Base-by-base conservation (phyloP, 2,329 filamentous ascomycete genomes). In the Fusarium tuaranense region DNA sequence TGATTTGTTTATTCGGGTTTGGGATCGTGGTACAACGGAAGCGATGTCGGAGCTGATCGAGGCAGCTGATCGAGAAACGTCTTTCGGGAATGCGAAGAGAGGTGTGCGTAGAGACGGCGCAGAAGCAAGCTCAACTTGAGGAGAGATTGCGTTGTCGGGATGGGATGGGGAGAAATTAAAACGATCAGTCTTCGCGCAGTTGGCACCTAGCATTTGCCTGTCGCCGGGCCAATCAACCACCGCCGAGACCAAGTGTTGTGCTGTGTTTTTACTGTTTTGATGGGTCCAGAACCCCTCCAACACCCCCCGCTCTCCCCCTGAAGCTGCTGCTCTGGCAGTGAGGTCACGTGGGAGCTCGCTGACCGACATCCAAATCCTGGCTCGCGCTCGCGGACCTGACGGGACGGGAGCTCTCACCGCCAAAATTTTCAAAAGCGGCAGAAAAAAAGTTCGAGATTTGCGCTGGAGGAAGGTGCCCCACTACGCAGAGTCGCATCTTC, bases 401-500 rank as follows among this genome's bases (percentile, higher is more conserved):
- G 13, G 41, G 65, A 14, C 25, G 16, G 13, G 68, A 66, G 27
- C 63, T 65, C 57, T 81, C 78, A 81, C 80, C 80, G 80, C 80
- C 76, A 79, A 82, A 80, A 76, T 79, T 80, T 80, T 60, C 22
- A 75, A 75, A 77, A 75, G 46, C 69, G 79, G 80, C 79, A 81
- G 78, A 81, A 81, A 81, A 80, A 80, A 73, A 78, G 70, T 69
- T 76, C 68, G 69, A 75, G 70, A 72, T 71, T 76, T 71, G 61
- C 63, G 72, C 38, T 63, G 18, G 39, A 67, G 68, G 66, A 63
- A 65, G 41, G 38, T 30, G 63, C 75, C 72, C 76, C 77, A 78
- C 77, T 62, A 62, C 46, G 59, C 68, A 32, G 59, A 71, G 48
- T 74, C 67, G 67, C 64, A 69, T 74, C 73, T 76, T 59, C 65